Conservation (phyloP, 73 alveolate species). For the Stentor roeselii region DNA sequence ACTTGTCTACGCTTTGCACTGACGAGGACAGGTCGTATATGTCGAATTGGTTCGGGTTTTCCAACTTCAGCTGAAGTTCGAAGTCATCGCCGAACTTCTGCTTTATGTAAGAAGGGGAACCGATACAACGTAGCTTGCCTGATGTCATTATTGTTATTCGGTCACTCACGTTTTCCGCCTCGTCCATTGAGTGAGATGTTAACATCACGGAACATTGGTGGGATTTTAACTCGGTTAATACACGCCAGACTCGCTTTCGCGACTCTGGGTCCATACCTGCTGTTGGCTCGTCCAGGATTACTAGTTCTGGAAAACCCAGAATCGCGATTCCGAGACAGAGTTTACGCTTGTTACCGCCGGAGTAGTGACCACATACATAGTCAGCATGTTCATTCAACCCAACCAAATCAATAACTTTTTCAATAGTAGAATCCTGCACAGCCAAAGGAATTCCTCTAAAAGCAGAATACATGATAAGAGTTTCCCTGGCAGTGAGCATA, state of each 20-base stretch:
- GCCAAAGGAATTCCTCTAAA: slow-evolving; percentile 59
- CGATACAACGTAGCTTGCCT: slow-evolving; percentile 77
- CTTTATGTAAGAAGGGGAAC: slow-evolving; percentile 80
- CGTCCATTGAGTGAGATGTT: slow-evolving; percentile 92
- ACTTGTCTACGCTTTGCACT: no score
- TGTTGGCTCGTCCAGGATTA: slow-evolving; percentile 94
- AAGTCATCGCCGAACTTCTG: slow-evolving; percentile 33
- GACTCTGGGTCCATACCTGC: slow-evolving; percentile 83
- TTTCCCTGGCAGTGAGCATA: slow-evolving; percentile 90
- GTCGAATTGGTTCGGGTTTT: no score
- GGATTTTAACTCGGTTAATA: not conserved
- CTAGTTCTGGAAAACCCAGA: slow-evolving; percentile 84
- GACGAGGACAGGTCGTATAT: no score
- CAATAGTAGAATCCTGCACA: slow-evolving; percentile 57
- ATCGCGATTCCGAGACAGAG: slow-evolving; percentile 90
- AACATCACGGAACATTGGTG: slow-evolving; percentile 35
- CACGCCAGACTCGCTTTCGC: not conserved
- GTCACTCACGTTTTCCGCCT: slow-evolving; percentile 85
- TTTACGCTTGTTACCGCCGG: slow-evolving; percentile 93
- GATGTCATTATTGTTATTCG: slow-evolving; percentile 82
- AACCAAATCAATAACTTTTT: slow-evolving; percentile 79
- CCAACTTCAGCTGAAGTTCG: not conserved
- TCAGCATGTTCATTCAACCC: slow-evolving; percentile 48
- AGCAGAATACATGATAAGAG: slow-evolving; percentile 85
- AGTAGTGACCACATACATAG: slow-evolving; percentile 23